Evolutionary conservation across 2,329 filamentous ascomycete species (phyloP).

Genomic region (Ascochyta viciae-villosae): DNA sequence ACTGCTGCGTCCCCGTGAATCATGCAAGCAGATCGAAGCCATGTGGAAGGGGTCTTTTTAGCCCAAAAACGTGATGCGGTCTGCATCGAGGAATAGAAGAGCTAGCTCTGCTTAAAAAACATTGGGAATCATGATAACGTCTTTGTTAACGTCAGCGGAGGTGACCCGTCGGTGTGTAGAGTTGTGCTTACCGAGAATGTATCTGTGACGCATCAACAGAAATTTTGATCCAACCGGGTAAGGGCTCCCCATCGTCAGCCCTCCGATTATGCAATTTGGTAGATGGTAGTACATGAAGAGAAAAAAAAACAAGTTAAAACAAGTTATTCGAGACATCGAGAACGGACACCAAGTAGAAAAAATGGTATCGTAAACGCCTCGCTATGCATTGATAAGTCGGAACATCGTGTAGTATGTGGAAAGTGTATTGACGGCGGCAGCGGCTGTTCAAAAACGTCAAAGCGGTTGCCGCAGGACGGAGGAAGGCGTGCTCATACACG

Average conservation of each 20-base stretch:
- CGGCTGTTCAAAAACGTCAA: background rate
- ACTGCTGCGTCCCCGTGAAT: slow-evolving; percentile 1
- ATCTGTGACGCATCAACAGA: slow-evolving; percentile 9
- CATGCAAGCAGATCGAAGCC: slow-evolving; percentile 7
- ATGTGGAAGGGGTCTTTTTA: background rate
- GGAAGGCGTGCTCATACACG: slow-evolving; percentile 36
- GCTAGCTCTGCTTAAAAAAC: background rate
- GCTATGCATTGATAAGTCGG: slow-evolving; percentile 43
- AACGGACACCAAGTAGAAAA: slow-evolving; percentile 21
- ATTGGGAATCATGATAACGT: background rate
- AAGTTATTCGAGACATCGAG: slow-evolving; percentile 11
- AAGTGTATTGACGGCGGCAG: background rate
- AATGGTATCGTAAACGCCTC: slow-evolving; percentile 49
- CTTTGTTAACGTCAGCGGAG: background rate
- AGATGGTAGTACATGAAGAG: slow-evolving; percentile 27
- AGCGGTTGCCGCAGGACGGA: background rate
- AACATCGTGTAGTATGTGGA: slow-evolving; percentile 15
- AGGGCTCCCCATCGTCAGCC: background rate
- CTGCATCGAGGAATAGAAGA: background rate
- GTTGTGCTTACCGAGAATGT: slow-evolving; percentile 1
- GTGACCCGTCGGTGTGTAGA: background rate
- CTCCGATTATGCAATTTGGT: slow-evolving; percentile 25
- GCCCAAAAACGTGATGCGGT: background rate
- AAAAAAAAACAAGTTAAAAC: background rate
- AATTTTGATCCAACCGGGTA: background rate